Conservation (phyloP, 1,284 basidiomycete species). For the Bjerkandera adusta region DNA sequence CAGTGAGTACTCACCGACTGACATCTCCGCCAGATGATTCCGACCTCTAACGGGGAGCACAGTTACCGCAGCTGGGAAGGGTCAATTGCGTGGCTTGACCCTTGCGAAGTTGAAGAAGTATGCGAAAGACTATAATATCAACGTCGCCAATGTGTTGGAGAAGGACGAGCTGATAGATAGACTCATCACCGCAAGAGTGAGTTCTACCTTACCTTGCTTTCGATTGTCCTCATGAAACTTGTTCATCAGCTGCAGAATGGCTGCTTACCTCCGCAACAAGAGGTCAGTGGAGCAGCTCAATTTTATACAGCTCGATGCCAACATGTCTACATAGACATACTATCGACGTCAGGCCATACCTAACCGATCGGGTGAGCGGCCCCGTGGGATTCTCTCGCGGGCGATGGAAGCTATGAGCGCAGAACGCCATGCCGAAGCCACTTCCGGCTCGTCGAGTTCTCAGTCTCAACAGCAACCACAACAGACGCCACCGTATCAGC, state of each 20-base stretch:
- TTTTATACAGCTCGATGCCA: not conserved
- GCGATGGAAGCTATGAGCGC: constrained; percentile 35
- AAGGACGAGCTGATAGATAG: constrained; percentile 74
- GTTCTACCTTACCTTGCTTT: constrained; percentile 19
- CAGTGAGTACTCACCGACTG: constrained; percentile 45
- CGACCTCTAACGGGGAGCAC: constrained; percentile 15
- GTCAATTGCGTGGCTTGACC: constrained; percentile 50
- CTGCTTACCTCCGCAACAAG: constrained; percentile 51
- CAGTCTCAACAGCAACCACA: constrained; percentile 17
- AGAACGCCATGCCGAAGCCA: constrained; percentile 22
- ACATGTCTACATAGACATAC: constrained; percentile 32
- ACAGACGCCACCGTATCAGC: constrained; percentile 24
- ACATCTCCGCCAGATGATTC: not conserved
- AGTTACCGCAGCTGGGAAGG: constrained; percentile 68
- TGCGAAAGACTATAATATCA: constrained; percentile 65
- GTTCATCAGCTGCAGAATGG: constrained; percentile 44
- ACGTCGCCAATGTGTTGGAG: constrained; percentile 60
- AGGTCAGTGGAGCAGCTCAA: constrained; percentile 37
- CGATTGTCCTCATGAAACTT: not conserved
- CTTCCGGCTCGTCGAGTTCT: constrained; percentile 19
- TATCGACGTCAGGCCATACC: constrained; percentile 71
- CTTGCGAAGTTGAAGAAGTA: constrained; percentile 66
- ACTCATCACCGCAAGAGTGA: constrained; percentile 55
- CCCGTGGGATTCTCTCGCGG: constrained; percentile 55
- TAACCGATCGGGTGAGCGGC: constrained; percentile 39